These are phyloP conservation scores for Suillus ampliporus DNA, from an alignment of 768 basidiomycete species.

Conservation along the genomic window DNA sequence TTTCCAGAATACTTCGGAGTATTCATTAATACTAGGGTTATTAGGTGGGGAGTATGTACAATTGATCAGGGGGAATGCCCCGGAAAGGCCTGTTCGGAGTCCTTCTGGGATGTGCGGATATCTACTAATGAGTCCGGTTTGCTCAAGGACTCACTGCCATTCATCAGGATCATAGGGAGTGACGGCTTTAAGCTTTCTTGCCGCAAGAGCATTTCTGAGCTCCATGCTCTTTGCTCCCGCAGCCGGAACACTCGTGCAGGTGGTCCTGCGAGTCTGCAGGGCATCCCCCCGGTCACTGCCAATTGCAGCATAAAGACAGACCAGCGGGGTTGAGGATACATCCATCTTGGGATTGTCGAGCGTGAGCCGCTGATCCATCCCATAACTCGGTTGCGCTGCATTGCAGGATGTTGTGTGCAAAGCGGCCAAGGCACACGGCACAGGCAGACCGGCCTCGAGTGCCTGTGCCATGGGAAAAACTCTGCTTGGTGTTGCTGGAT, in stretches of 20 bases:
- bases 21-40: slow-evolving; percentile 23
- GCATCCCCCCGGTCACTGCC: slow-evolving; percentile 38
- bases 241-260: slow-evolving; percentile 49
- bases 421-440: slow-evolving; percentile 39
- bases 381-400: slow-evolving; percentile 27
- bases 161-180: slow-evolving; percentile 36
- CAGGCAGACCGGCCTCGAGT: slow-evolving; percentile 20
- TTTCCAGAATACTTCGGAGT: not conserved
- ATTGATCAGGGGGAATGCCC: slow-evolving; percentile 25
- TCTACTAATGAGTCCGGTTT: not conserved
- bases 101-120: not conserved
- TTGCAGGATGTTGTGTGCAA: slow-evolving; percentile 27
- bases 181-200: slow-evolving; percentile 28
- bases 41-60: slow-evolving; percentile 42
- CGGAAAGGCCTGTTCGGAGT: slow-evolving; percentile 23
- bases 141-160: slow-evolving; percentile 35
- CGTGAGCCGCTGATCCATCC: slow-evolving; percentile 23
- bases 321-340: slow-evolving; percentile 29
- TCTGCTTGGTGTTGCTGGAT: not conserved
- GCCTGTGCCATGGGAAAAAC: not conserved
- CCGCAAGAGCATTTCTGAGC: slow-evolving; percentile 45
- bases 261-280: slow-evolving; percentile 21
- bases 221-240: slow-evolving; percentile 42
- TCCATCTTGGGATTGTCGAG: slow-evolving; percentile 22
- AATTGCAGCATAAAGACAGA: slow-evolving; percentile 40